Evolutionary conservation across 2,329 filamentous ascomycete species (phyloP), one percentile per base, ranked within the genome.

Genomic region (Fusarium sp.): DNA sequence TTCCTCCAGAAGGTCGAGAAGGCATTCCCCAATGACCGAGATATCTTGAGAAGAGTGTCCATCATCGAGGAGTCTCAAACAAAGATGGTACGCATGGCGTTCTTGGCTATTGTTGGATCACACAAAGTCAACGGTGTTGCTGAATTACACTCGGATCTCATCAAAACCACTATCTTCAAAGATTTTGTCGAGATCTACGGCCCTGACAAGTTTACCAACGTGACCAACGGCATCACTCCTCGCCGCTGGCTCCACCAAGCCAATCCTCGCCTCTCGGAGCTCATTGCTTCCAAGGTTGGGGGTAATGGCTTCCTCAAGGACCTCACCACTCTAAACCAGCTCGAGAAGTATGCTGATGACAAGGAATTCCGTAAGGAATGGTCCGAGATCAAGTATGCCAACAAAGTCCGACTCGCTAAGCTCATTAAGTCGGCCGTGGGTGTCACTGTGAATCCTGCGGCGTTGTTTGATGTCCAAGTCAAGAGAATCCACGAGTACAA

Each of bases 401-500:
- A 98, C 89, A 99, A 99, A 85, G 90, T 97, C 69, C 92, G 94
- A 56, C 89, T 99, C 62, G 95, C 96, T 50, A 93, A 95, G 82
- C 94, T 96, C 83, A 98, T 99, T 85, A 94, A 96, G 85, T 87
- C 90, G 36, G 91, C 92, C 11, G 94, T 92, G 4, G 93, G 92
- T 36, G 89, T 98, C 64, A 91, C 88, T 8, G 94, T 99, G 81
- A 96, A 98, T 82, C 96, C 96, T 1, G 86, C 92, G 15, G 90
- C 96, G 1, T 88, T 99, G 24, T 99, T 99, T 78, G 96, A 99
- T 81, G 93, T 99, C 17, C 96, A 99, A 81, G 96, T 99, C 79
- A 99, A 99, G 89, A 93, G 96, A 80, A 99, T 99, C 76, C 96
- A 99, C 83, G 96, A 99, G 84, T 99, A 99, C 86, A 99, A 99